Evolutionary conservation across 306 rosid species (phyloP).

Genomic region (Mucuna pruriens): DNA sequence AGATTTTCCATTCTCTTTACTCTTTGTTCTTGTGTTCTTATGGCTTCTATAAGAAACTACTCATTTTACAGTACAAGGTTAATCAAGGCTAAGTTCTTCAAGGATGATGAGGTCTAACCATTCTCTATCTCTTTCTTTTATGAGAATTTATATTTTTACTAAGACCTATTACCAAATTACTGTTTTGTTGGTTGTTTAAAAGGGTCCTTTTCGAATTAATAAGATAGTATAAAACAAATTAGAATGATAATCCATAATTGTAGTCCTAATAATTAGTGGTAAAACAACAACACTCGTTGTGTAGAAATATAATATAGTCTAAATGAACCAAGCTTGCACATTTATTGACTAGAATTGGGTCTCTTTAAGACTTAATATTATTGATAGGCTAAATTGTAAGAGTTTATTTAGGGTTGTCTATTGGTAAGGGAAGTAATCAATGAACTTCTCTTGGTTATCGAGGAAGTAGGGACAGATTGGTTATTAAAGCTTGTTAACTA

Average conservation of each 20-base stretch:
- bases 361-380: background rate
- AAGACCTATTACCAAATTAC: background rate
- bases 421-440: background rate
- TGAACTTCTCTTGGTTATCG: background rate
- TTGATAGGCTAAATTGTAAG: background rate
- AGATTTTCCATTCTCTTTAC: background rate
- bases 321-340: background rate
- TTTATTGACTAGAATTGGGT: background rate
- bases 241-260: background rate
- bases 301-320: background rate
- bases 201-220: background rate
- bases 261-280: background rate
- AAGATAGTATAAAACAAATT: background rate
- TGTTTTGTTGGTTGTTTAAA: background rate
- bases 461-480: background rate
- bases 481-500: background rate
- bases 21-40: background rate
- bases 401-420: background rate
- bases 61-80: background rate
- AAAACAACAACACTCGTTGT: background rate
- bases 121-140: background rate
- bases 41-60: background rate
- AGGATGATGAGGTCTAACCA: background rate
- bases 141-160: background rate
- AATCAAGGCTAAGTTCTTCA: background rate